Evolutionary conservation across 768 basidiomycete species (phyloP), one percentile per base, ranked within the genome.

Genomic region (Psilocybe sp.): DNA sequence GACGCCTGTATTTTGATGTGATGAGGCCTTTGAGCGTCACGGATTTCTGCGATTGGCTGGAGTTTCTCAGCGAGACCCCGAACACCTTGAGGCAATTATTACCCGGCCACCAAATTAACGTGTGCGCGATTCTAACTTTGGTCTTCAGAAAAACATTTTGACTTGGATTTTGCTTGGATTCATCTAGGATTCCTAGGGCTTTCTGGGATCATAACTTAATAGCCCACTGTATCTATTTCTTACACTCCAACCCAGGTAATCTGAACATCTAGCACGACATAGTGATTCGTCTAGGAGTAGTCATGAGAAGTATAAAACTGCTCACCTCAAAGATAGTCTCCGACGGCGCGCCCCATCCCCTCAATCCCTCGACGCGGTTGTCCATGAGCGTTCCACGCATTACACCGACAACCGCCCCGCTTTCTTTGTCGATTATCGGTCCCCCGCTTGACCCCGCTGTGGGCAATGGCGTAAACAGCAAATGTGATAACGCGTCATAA

Each of bases 371-470:
- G 4, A 82, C 66, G 5, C 73, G 61, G 53, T 69, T 82, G 49
- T 81, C 75, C 76, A 82, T 79, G 56, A 78, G 70, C 33, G 78
- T 76, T 12, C 85, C 85, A 8, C 82, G 69, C 58, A 84, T 74
- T 13, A 87, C 68, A 1, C 87, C 87, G 1, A 87, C 71, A 3
- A 87, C 84, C 0, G 82, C 76, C 4, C 85, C 85, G 23, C 66
- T 79, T 52, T 79, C 72, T 53, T 76, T 73, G 49, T 84, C 80
- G 7, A 88, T 68, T 47, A 88, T 78, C 0, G 86, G 85, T 1
- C 84, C 85, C 4, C 87, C 86, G 49, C 84, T 86, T 15, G 84
- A 85, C 6, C 86, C 86, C 1, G 76, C 71, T 0, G 79, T 78
- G 11, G 85, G 85, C 7, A 78, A 59, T 2, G 77, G 75, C 33